Percentiles rank a stretch among this genome's conserved stretches.
These are phyloP conservation scores for Penicillium hesseltinei DNA, from an alignment of 2,329 filamentous ascomycete genomes.

Conservation along the genomic window DNA sequence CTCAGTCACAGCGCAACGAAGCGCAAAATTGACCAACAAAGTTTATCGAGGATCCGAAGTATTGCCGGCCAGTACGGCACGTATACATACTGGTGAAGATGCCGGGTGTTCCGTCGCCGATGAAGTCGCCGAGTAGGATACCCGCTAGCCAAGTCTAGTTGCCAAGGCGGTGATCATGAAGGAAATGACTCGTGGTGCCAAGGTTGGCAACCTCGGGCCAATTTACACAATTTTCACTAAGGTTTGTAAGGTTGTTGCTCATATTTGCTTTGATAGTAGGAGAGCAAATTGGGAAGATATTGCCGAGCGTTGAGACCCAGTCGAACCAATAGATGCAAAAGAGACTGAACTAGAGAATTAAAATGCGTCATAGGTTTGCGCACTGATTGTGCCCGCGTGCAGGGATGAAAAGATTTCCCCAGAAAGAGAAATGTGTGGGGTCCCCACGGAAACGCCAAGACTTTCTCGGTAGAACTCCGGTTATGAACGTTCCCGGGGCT, in stretches of 20 bases:
- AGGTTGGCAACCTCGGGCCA: background rate
- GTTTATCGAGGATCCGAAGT: background rate
- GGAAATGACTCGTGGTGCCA: background rate
- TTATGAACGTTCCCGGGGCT: background rate
- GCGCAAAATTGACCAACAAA: background rate
- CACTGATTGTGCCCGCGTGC: background rate
- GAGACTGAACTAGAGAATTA: background rate
- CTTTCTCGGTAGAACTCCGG: background rate
- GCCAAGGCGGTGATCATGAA: background rate
- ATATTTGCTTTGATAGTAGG: background rate
- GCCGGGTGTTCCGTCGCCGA: background rate
- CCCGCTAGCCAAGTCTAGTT: conserved; percentile 1
- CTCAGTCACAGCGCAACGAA: background rate
- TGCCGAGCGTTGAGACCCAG: background rate
- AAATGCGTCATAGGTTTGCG: background rate
- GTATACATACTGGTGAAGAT: background rate
- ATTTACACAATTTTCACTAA: background rate
- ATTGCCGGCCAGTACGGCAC: background rate
- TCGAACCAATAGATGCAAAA: background rate
- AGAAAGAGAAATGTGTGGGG: conserved; percentile 1
- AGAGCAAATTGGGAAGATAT: background rate
- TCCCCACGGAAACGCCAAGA: background rate
- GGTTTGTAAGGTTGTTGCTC: background rate
- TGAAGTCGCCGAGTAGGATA: background rate
- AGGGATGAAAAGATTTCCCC: background rate